phyloP scores from a whole-genome alignment of 2,329 filamentous ascomycete genomes.

The Aspergillus fructus region DNA sequence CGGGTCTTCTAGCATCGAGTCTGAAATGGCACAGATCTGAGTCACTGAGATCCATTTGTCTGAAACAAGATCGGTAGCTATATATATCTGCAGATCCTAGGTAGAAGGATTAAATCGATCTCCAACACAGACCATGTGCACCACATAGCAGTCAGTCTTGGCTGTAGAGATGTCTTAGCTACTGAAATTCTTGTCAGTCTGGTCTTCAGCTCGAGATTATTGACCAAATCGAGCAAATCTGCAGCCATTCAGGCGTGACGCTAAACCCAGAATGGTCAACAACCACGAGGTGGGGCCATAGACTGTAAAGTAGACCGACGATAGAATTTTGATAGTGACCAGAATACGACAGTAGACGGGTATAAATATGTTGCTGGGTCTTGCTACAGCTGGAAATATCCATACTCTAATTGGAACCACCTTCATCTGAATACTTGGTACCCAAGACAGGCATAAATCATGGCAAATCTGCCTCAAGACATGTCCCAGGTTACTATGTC shows the following conservation, averaged over 20 bases:
- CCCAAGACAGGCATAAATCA: neutral
- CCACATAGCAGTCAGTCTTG: too few relatives aligned
- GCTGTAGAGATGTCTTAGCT: too few relatives aligned
- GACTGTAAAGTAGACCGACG: neutral
- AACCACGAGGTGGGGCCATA: slow-evolving; percentile 23
- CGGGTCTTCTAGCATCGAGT: neutral
- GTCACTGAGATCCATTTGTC: neutral
- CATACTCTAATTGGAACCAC: neutral
- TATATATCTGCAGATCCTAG: neutral
- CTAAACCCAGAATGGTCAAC: slow-evolving; percentile 28
- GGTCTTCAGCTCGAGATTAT: too few relatives aligned
- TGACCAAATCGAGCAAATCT: neutral
- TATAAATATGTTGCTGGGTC: neutral
- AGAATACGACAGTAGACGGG: neutral
- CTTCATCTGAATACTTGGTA: neutral
- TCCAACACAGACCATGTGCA: neutral
- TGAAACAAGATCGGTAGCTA: neutral
- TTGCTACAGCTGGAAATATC: neutral
- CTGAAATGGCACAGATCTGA: too few relatives aligned
- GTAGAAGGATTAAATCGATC: neutral
- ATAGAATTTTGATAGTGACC: neutral
- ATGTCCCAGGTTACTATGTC: neutral
- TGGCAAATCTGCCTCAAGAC: neutral
- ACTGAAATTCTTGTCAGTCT: too few relatives aligned
- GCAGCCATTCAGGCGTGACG: neutral